Conservation (phyloP, 352 stramenopile species). For the Pythium apleroticum region DNA sequence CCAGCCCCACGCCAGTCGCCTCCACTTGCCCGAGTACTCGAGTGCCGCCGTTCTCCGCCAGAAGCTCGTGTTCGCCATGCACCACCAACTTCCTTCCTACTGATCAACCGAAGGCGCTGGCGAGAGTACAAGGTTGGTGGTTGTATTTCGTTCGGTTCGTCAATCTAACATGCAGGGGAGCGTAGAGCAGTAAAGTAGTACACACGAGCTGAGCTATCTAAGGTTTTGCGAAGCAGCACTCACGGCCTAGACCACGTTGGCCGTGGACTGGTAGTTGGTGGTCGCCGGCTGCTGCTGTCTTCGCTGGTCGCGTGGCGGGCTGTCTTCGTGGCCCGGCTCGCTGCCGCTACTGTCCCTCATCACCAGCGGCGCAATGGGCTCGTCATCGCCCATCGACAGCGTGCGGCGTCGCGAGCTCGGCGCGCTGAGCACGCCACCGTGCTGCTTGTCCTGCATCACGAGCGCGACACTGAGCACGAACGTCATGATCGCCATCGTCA, state of each 20-base stretch:
- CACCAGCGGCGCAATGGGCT: constrained; percentile 38
- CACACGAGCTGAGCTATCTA: background rate
- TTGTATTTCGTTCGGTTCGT: background rate
- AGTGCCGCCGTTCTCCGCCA: constrained; percentile 41
- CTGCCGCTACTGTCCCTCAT: constrained; percentile 32
- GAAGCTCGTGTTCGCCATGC: constrained; percentile 67
- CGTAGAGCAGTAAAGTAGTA: background rate
- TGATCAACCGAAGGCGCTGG: too few relatives aligned
- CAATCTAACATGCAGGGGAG: background rate
- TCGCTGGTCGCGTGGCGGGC: constrained; percentile 2
- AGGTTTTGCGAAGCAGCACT: background rate
- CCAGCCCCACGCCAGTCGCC: constrained; percentile 27
- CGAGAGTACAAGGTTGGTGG: background rate
- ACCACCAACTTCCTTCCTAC: constrained; percentile 22
- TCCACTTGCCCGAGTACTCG: constrained; percentile 70
- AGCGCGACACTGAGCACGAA: constrained; percentile 73
- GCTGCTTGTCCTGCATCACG: constrained; percentile 58
- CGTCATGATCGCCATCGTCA: constrained; percentile 66
- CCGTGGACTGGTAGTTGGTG: constrained; percentile 7
- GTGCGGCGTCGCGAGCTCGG: constrained; percentile 50
- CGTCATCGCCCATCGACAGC: constrained; percentile 65
- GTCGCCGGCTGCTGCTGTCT: constrained; percentile 15
- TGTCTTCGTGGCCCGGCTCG: constrained; percentile 5
- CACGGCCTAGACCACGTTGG: constrained; percentile 14
- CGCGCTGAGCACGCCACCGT: constrained; percentile 55